Evolutionary conservation across 2,329 filamentous ascomycete species (phyloP), one percentile per base, ranked within the genome.

Genomic region (Cryphonectria japonica): DNA sequence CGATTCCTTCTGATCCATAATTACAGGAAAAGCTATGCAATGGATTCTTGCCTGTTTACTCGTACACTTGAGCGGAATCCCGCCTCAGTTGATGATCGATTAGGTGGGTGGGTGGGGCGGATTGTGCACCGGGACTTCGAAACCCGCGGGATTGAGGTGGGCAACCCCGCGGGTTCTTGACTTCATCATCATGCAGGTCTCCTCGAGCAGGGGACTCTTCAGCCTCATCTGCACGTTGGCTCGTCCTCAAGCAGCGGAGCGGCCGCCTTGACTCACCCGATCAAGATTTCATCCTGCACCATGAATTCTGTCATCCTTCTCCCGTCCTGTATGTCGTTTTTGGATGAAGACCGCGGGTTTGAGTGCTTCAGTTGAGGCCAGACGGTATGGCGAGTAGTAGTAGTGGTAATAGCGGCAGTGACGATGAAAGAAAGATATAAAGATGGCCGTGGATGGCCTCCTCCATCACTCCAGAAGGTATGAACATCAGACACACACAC

Each of bases 341-440:
- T 43, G 5, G n/a, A 19, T 11, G 29, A 50, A 65, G 19, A 34
- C 64, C 64, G 64, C 50, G 64, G 64, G 46, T 41, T 66, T 57
- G 29, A 7, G 39, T 13, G 50, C 2, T n/a, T n/a, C 6, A 11
- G 37, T 26, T 29, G 29, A 11, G 22, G 9, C 13, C 32, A 16
- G 37, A 26, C 39, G 50, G 7, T 5, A 65, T 29, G 39, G 26
- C 26, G 7, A 22, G 41, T 11, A 11, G 26, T n/a, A 52, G 19
- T 22, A 19, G 37, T 22, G 7, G 37, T 13, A 50, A 6, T 50
- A 7, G 37, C 34, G 6, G 34, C 3, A 50, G 43, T 39, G 46
- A 52, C 22, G 43, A 34, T 22, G 41, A 50, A 59, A 39, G 16
- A 54, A 41, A 57, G 57, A 57, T 66, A 57, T 66, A 57, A 66